phyloP scores from a whole-genome alignment of 345 rosid species.

The Acer yangbiense region DNA sequence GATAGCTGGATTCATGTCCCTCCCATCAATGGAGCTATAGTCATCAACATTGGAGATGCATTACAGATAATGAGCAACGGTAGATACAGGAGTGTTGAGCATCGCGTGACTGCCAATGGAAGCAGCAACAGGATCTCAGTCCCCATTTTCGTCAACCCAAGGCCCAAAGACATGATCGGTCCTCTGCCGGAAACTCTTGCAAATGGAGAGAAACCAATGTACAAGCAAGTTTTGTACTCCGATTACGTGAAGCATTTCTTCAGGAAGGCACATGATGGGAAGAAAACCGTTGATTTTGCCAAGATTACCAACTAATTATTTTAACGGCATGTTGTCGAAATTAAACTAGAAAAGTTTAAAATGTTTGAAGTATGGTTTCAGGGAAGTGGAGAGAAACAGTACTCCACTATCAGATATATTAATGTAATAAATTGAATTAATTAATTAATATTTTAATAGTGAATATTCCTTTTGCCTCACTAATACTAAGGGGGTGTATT shows the following conservation, averaged over 20 bases:
- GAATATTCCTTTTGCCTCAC: too few relatives aligned
- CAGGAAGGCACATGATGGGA: constrained; percentile 40
- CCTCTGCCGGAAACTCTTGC: constrained; percentile 30
- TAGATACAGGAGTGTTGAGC: constrained; percentile 28
- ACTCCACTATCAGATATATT: too few relatives aligned
- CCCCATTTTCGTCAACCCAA: constrained; percentile 31
- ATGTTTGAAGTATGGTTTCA: too few relatives aligned
- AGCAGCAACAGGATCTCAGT: constrained; percentile 27
- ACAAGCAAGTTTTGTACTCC: constrained; percentile 27
- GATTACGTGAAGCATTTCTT: constrained; percentile 42
- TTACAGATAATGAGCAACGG: constrained; percentile 36
- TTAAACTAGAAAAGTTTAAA: too few relatives aligned
- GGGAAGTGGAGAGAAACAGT: too few relatives aligned
- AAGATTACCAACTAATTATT: background rate
- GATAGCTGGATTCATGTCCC: constrained; percentile 29
- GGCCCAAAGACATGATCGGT: constrained; percentile 13
- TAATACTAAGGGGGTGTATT: too few relatives aligned
- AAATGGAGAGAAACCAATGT: constrained; percentile 22
- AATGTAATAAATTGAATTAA: too few relatives aligned
- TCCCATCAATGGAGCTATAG: constrained; percentile 22
- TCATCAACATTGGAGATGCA: constrained; percentile 32
- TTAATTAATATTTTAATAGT: too few relatives aligned
- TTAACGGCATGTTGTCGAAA: too few relatives aligned
- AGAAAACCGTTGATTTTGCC: constrained; percentile 31
- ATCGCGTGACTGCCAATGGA: constrained; percentile 22